Evolutionary conservation across 768 basidiomycete genomes (phyloP).

Genomic region (Suillus plorans): DNA sequence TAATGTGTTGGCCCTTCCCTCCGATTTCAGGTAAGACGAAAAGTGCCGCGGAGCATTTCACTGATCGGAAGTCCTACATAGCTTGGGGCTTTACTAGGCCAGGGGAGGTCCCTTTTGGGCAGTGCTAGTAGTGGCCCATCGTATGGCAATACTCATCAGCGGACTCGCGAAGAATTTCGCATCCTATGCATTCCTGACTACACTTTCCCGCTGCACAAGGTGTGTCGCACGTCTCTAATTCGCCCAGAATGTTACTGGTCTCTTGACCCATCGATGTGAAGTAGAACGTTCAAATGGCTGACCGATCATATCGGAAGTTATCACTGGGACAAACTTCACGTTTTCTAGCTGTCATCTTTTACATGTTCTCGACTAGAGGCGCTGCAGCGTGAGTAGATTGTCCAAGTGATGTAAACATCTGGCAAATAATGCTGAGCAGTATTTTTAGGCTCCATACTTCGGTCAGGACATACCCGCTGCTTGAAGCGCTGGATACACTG

Average conservation of each 20-base stretch:
- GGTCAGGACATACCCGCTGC: slow-evolving; percentile 15
- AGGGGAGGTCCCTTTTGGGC: not conserved
- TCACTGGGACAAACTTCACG: slow-evolving; percentile 40
- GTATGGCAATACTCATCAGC: not conserved
- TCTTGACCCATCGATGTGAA: not conserved
- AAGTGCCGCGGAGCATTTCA: not conserved
- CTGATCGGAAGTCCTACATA: not conserved
- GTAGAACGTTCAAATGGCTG: slow-evolving; percentile 47
- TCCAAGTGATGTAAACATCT: not conserved
- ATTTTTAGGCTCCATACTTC: slow-evolving; percentile 9
- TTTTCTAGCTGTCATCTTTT: slow-evolving; percentile 32
- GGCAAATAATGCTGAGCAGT: not conserved
- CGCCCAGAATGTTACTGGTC: not conserved
- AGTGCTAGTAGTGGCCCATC: not conserved
- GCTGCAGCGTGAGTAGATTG: not conserved
- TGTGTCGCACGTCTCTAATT: slow-evolving; percentile 41
- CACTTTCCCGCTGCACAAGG: slow-evolving; percentile 38
- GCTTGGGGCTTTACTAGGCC: not conserved
- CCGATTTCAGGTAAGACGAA: no score
- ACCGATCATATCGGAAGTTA: slow-evolving; percentile 47
- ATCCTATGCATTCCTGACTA: slow-evolving; percentile 1
- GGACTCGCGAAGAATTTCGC: not conserved
- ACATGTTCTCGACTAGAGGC: slow-evolving; percentile 12
- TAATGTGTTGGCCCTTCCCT: no score
- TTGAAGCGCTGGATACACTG: slow-evolving; percentile 26